These are phyloP conservation scores for Chaetomium cochliodes DNA, from an alignment of 495 filamentous ascomycete species.

Conservation along the genomic window DNA sequence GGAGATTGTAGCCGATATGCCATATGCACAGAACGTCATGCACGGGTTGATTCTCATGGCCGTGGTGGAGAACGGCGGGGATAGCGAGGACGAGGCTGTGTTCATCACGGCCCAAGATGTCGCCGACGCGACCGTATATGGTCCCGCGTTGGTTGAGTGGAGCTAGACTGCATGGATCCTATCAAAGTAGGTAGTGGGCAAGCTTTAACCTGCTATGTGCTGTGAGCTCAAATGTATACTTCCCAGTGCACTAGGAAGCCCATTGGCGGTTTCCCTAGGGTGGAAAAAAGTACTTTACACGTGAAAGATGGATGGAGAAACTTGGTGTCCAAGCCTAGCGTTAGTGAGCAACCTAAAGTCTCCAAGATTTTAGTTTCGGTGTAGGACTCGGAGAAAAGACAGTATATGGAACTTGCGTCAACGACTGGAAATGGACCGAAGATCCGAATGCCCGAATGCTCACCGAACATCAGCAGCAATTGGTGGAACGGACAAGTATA, in stretches of 20 bases:
- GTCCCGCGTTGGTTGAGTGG: neutral
- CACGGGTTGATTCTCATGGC: conserved; percentile 6
- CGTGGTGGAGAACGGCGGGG: neutral
- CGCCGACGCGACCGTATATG: neutral
- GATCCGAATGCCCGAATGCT: neutral
- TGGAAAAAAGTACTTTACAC: no score
- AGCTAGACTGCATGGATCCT: neutral
- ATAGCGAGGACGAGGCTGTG: no score
- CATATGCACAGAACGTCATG: conserved; percentile 4
- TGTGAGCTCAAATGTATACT: neutral
- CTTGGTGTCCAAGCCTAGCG: no score
- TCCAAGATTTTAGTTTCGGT: neutral
- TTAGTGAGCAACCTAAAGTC: no score
- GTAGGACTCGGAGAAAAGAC: neutral
- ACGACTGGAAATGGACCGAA: neutral
- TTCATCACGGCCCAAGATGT: conserved; percentile 4
- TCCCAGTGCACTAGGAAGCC: no score
- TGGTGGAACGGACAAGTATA: neutral
- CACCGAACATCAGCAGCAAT: no score
- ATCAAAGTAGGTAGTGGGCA: neutral
- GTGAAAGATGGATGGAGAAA: no score
- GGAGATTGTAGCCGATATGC: neutral
- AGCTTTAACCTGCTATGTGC: neutral
- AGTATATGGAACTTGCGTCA: neutral
- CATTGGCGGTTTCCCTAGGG: no score